Evolutionary conservation across 768 basidiomycete species (phyloP).

Genomic region (Leucocoprinus leucothites): DNA sequence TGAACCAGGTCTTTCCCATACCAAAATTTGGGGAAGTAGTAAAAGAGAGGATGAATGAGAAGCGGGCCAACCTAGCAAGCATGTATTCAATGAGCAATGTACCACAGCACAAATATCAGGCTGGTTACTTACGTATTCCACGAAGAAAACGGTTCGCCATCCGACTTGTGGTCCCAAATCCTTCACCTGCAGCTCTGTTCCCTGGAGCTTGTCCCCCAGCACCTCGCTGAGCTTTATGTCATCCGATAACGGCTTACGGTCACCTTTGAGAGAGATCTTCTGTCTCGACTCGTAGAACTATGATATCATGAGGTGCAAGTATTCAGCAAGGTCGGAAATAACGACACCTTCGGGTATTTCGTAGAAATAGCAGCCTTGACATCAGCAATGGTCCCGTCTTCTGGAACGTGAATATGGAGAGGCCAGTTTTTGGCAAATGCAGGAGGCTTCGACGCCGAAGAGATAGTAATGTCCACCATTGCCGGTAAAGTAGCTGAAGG

Average conservation of each 20-base stretch:
- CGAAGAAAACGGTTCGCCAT: constrained; percentile 86
- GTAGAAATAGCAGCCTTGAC: constrained; percentile 62
- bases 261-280: constrained; percentile 62
- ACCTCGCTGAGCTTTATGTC: constrained; percentile 55
- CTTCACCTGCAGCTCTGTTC: constrained; percentile 72
- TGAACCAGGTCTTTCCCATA: constrained; percentile 72
- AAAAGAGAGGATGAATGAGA: constrained; percentile 83
- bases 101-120: not conserved
- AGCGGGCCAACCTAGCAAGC: constrained; percentile 73
- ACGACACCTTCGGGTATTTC: constrained; percentile 33
- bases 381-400: constrained; percentile 58
- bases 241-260: constrained; percentile 61
- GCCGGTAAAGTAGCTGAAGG: not conserved
- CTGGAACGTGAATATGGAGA: constrained; percentile 41
- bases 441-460: constrained; percentile 42
- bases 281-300: constrained; percentile 76
- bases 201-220: constrained; percentile 47
- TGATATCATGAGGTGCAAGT: not conserved
- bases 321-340: not conserved
- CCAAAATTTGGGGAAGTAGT: constrained; percentile 63
- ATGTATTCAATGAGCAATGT: constrained; percentile 8
- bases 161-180: constrained; percentile 89
- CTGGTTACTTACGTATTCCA: constrained; percentile 82
- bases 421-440: constrained; percentile 51
- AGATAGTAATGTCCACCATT: constrained; percentile 50